phyloP scores from a whole-genome alignment of 2,329 filamentous ascomycete genomes.

The Epichloe sibirici region DNA sequence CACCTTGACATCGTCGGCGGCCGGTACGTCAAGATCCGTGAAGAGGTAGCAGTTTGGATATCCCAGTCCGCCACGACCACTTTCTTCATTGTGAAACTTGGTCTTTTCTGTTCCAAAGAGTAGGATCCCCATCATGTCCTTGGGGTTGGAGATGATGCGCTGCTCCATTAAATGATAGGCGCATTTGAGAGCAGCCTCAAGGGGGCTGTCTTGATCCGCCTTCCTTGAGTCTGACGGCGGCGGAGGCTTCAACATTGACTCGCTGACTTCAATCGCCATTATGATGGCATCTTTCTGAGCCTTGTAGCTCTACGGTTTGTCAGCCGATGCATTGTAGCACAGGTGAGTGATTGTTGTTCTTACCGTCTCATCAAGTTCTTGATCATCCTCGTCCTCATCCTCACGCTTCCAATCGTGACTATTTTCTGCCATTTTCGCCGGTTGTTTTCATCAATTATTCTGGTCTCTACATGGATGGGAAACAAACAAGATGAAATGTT shows the following conservation, averaged over 20 bases:
- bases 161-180: conserved; percentile 95
- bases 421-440: conserved; percentile 18
- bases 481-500: too few relatives aligned
- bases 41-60: conserved; percentile 92
- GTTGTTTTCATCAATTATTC: not conserved
- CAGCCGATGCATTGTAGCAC: not conserved
- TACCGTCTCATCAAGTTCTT: conserved; percentile 51
- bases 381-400: conserved; percentile 53
- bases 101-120: conserved; percentile 83
- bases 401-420: conserved; percentile 33
- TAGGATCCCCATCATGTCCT: conserved; percentile 92
- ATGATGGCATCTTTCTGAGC: conserved; percentile 94
- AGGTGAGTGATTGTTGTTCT: not conserved
- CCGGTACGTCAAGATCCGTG: conserved; percentile 76
- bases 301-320: conserved; percentile 59
- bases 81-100: conserved; percentile 59
- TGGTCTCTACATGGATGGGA: too few relatives aligned
- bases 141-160: conserved; percentile 91
- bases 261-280: conserved; percentile 85
- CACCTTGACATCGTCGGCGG: conserved; percentile 73
- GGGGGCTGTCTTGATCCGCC: conserved; percentile 63
- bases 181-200: conserved; percentile 79
- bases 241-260: conserved; percentile 68
- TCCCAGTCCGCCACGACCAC: conserved; percentile 44
- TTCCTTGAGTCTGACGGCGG: conserved; percentile 58